Evolutionary conservation across 2,329 filamentous ascomycete species (phyloP), one percentile per base, ranked within the genome.

Genomic region (Curvularia lunata): DNA sequence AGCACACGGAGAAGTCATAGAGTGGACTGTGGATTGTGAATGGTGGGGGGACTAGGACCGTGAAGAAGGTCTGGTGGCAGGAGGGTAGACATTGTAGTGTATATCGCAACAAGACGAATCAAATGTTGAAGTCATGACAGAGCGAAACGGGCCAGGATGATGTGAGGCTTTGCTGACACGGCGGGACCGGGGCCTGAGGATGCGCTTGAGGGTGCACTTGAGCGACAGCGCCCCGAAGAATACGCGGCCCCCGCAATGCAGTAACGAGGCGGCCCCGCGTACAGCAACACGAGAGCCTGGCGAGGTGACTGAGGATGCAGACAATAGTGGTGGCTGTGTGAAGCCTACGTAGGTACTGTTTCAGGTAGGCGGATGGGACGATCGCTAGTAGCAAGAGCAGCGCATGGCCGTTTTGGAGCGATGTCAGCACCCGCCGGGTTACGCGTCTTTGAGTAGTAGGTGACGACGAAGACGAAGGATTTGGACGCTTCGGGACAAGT

Each of bases 1-100:
- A 63, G 10, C 54, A 56, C 45, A 59, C 47, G 5, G 65, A 67
- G 38, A 63, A 64, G 58, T 51, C 52, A 45, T 58, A 54, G 50
- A 21, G 45, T 16, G 46, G 13, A 25, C 21, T 7, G 10, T 19
- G 27, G 10, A 45, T 18, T 41, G 51, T 40, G 16, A 32, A 45
- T 13, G 13, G 23, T 30, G 19, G 21, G 21, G 27, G 23, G 16
- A 4, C 7, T 6, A 16, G 38, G 21, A n/a, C n/a, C 8, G 28
- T 12, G 13, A 27, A 43, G 12, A 18, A 18, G 21, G 34, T 3
- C n/a, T n/a, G 16, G 34, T 16, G 34, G 16, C 34, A 37, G 16
- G 40, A n/a, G 12, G 25, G 10, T 30, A 30, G 8, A 27, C 2
- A 18, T 25, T 40, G 47, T 27, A 18, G 30, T 25, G 37, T n/a